These are phyloP conservation scores for Keithomyces neogunnii DNA, from an alignment of 2,329 filamentous ascomycete genomes.

Conservation along the genomic window DNA sequence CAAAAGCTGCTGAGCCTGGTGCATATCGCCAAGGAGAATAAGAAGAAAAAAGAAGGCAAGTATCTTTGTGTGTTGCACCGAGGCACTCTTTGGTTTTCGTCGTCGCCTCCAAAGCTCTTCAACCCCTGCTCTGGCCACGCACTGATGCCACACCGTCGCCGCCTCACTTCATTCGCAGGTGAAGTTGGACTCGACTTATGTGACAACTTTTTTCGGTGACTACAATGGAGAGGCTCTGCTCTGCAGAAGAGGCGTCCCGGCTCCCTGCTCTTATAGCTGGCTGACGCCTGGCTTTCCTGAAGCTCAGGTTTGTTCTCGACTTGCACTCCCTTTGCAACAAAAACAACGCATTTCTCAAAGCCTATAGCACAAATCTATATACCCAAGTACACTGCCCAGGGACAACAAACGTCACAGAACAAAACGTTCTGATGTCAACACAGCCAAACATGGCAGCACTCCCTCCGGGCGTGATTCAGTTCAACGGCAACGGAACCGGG, in stretches of 20 bases:
- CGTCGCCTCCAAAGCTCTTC: neutral
- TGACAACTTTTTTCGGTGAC: neutral
- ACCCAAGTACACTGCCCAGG: too few relatives aligned
- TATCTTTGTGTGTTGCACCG: too few relatives aligned
- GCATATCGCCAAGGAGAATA: too few relatives aligned
- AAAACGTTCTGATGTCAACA: too few relatives aligned
- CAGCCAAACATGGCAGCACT: constrained; percentile 1
- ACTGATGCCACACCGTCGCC: neutral
- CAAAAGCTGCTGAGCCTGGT: too few relatives aligned
- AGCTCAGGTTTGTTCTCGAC: neutral
- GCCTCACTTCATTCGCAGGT: neutral
- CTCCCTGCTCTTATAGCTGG: neutral
- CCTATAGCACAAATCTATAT: too few relatives aligned
- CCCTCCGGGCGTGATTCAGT: constrained; percentile 1
- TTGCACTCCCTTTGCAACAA: neutral
- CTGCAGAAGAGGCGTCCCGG: too few relatives aligned
- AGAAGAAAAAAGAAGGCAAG: too few relatives aligned
- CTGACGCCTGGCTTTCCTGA: neutral
- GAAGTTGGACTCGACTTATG: too few relatives aligned
- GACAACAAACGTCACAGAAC: too few relatives aligned
- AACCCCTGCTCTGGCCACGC: neutral
- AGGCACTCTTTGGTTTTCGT: too few relatives aligned
- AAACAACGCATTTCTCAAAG: too few relatives aligned
- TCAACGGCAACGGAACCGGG: neutral
- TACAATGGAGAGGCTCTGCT: neutral